Evolutionary conservation across 495 filamentous ascomycete species (phyloP), one percentile per base, ranked within the genome.

Genomic region (Amphirosellinia nigrospora): DNA sequence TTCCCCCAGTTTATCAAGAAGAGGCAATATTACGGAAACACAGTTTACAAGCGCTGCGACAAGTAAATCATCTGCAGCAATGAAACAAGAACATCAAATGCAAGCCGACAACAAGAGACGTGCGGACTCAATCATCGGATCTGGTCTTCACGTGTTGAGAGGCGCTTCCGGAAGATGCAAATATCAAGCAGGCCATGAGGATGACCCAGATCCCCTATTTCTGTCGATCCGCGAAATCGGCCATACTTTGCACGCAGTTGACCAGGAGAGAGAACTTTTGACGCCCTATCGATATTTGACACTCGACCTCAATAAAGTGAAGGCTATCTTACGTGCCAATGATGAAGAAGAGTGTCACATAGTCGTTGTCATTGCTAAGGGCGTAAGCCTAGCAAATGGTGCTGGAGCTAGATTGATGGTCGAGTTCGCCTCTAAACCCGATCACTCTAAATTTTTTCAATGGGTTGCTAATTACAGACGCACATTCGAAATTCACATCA

Each of bases 1-100:
- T 21, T 74, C 73, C 15, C 53, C 69, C 32, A 78, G 72, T 50
- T 58, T 76, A 38, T 78, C 74, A 15, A 72, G 64, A 38, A 78
- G 58, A 53, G 72, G 70, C 21, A 48, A 76, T 64, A 78, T 76
- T 34, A 10, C 3, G 45, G 39, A 41, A 26, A 74, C 74, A 7
- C 70, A 58, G 13, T 74, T 78, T 52, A 36, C 56, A 16, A 32
- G 30, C 8, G 43, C 64, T 39, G 53, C 64, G 53, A 58, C 48
- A 64, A 5, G 53, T 50, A 58, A 23, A 58, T 52, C 63, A 23
- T 59, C 71, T 16, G 26, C 11, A 19, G 7, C 23, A 16, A 56
- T 23, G 39, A 41, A 28, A 13, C 34, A 8, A 26, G 30, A 26
- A 23, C 11, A 11, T 36, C 15, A 43, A 10, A 32, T 8, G 36